Conservation (phyloP, 2,329 filamentous ascomycete species). For the Knufia petricola region DNA sequence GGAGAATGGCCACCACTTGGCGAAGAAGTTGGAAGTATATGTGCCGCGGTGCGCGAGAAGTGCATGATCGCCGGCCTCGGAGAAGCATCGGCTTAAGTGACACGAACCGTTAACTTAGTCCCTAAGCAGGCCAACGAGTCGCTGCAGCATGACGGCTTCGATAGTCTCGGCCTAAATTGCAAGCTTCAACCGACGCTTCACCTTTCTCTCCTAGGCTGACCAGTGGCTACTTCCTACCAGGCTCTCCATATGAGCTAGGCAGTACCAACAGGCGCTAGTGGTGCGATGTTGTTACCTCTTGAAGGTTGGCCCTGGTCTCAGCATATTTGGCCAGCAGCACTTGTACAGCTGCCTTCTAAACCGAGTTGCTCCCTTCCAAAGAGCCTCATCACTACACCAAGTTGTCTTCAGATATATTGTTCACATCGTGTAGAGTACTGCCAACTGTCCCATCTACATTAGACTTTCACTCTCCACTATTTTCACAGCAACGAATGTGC, state of each 20-base stretch:
- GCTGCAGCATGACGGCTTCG: neutral
- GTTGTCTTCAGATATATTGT: no score
- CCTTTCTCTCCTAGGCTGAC: neutral
- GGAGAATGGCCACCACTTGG: no score
- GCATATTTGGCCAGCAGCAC: no score
- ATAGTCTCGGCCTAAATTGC: neutral
- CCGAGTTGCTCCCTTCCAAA: no score
- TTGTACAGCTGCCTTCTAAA: no score
- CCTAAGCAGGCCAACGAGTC: neutral
- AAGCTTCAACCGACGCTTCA: neutral
- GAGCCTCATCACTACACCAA: no score
- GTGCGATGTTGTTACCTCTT: neutral
- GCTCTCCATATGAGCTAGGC: neutral
- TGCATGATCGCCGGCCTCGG: no score
- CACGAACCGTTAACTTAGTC: neutral
- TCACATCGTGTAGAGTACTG: neutral
- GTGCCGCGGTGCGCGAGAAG: no score
- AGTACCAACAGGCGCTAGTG: neutral
- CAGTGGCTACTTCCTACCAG: neutral
- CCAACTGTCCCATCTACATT: neutral
- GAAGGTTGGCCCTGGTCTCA: no score
- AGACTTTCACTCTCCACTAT: neutral
- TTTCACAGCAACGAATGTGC: neutral
- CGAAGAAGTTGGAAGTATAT: no score
- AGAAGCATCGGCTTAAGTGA: no score